These are phyloP conservation scores for Dryadomyces sulphureus DNA, from an alignment of 2,329 filamentous ascomycete genomes.

Conservation along the genomic window DNA sequence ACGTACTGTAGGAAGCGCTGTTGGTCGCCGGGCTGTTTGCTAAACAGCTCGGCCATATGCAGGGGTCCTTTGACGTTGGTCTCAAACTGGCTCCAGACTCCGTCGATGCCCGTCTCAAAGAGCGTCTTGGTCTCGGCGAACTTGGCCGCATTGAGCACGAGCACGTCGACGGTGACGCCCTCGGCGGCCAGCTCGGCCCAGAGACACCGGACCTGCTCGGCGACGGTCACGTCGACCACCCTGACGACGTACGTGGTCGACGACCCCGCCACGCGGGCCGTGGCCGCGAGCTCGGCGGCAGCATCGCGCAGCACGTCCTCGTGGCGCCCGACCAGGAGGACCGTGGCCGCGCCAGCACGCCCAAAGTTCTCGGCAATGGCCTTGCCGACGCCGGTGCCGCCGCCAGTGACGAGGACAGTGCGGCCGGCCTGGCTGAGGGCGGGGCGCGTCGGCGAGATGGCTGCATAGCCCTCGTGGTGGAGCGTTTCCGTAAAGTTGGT, in stretches of 20 bases:
- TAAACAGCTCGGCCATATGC: constrained; percentile 7
- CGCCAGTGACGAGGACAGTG: constrained; percentile 18
- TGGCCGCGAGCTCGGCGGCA: neutral
- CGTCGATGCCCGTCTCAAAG: constrained; percentile 7
- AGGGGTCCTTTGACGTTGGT: constrained; percentile 11
- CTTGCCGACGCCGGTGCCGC: constrained; percentile 8
- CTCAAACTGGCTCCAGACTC: constrained; percentile 10
- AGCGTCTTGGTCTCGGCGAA: constrained; percentile 1
- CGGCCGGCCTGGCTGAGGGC: constrained; percentile 25
- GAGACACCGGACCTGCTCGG: neutral
- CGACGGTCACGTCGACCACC: neutral
- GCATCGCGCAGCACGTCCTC: constrained; percentile 2
- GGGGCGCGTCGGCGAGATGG: constrained; percentile 21
- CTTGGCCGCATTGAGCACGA: constrained; percentile 18
- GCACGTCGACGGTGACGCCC: constrained; percentile 16
- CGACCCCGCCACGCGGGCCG: neutral
- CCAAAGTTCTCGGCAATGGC: constrained; percentile 7
- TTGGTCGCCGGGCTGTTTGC: constrained; percentile 8
- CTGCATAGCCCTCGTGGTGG: constrained; percentile 21
- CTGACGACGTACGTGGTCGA: neutral
- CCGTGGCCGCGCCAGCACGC: constrained; percentile 1
- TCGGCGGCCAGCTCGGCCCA: constrained; percentile 1
- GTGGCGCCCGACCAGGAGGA: constrained; percentile 8
- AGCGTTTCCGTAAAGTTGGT: constrained; percentile 3
- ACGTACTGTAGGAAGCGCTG: constrained; percentile 5